Conservation (phyloP, 2,329 filamentous ascomycete species). For the Diaporthe eres region DNA sequence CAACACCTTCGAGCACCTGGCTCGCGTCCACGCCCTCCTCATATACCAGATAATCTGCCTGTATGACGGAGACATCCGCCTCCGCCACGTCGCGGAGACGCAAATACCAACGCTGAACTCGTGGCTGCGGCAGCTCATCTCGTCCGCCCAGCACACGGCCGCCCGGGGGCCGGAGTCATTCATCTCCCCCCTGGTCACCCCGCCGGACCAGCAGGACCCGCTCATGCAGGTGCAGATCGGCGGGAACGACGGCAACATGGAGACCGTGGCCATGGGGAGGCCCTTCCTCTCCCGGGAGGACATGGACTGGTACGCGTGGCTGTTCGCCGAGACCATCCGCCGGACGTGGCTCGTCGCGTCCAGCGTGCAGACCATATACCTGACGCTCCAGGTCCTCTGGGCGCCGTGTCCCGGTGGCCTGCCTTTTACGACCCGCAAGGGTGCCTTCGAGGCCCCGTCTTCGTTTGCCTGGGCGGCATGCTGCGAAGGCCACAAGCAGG, state of each 20-base stretch:
- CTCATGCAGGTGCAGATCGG: not conserved
- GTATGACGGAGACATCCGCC: constrained; percentile 64
- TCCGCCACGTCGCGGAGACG: constrained; percentile 55
- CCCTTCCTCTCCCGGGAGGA: constrained; percentile 24
- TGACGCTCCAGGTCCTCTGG: constrained; percentile 40
- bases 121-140: constrained; percentile 35
- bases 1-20: constrained; percentile 50
- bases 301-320: constrained; percentile 46
- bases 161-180: constrained; percentile 21
- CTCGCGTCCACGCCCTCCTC: constrained; percentile 62
- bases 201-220: not conserved
- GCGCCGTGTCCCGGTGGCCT: constrained; percentile 44
- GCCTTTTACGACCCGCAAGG: constrained; percentile 45
- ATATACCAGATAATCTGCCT: constrained; percentile 65
- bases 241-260: not conserved
- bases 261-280: not conserved
- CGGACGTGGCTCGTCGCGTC: constrained; percentile 44
- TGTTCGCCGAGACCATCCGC: constrained; percentile 46
- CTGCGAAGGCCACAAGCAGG: constrained; percentile 12
- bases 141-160: constrained; percentile 10
- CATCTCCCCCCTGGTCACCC: not conserved
- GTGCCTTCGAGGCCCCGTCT: constrained; percentile 44
- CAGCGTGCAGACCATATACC: constrained; percentile 41
- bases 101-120: constrained; percentile 32
- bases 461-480: constrained; percentile 45